Conservation (phyloP, 148 eudicot genomes). For the Spergularia marina region DNA sequence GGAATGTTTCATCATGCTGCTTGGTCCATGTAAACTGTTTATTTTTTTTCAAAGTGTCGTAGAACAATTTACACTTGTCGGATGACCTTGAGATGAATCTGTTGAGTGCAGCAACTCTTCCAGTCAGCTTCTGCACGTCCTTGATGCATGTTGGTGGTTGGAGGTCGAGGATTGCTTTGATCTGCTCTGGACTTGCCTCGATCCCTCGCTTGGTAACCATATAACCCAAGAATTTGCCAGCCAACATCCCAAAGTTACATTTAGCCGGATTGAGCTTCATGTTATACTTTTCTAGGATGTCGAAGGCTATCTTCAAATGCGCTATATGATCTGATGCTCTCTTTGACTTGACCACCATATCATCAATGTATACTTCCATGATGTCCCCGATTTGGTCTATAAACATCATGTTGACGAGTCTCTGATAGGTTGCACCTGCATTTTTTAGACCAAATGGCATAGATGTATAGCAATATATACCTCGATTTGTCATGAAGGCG, state of each 20-base stretch:
- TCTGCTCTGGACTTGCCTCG: not conserved
- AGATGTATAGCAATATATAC: no score
- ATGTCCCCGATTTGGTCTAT: no score
- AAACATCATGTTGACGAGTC: no score
- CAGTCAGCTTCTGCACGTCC: no score
- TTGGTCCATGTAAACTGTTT: not conserved
- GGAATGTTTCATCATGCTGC: not conserved
- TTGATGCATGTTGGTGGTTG: not conserved
- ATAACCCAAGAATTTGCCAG: not conserved
- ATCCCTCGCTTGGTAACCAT: not conserved
- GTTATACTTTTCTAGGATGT: not conserved
- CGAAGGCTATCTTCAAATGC: not conserved
- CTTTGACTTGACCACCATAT: not conserved
- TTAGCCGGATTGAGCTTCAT: not conserved
- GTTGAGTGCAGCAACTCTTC: not conserved
- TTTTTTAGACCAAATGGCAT: no score
- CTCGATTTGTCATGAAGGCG: no score
- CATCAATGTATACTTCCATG: not conserved
- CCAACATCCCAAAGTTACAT: not conserved
- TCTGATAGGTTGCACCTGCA: no score
- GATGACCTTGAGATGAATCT: not conserved
- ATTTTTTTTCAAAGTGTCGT: not conserved
- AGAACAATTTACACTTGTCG: not conserved
- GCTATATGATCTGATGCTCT: not conserved
- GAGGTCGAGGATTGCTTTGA: not conserved